phyloP scores from a whole-genome alignment of 2,329 filamentous ascomycete genomes.

The Neurospora sp. region DNA sequence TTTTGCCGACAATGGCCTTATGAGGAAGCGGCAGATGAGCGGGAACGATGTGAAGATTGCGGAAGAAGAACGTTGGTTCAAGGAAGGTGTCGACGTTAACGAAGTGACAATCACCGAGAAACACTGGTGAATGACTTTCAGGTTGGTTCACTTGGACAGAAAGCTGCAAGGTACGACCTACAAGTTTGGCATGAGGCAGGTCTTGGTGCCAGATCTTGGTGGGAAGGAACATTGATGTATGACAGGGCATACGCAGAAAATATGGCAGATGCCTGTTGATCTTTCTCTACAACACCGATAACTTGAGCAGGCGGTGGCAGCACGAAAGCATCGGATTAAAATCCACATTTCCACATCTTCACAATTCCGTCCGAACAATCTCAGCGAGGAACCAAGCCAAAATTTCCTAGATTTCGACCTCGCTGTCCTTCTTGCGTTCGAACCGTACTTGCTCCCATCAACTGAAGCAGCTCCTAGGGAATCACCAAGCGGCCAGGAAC shows the following conservation, averaged over 20 bases:
- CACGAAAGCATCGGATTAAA: background rate
- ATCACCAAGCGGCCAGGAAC: background rate
- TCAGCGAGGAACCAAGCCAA: background rate
- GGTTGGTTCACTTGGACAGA: background rate
- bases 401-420: background rate
- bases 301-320: background rate
- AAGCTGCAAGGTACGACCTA: background rate
- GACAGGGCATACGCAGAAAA: background rate
- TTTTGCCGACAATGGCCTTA: slow-evolving; percentile 58
- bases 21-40: slow-evolving; percentile 69
- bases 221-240: background rate
- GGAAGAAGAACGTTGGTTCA: slow-evolving; percentile 59
- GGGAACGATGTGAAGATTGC: slow-evolving; percentile 59
- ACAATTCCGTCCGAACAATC: background rate
- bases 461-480: background rate
- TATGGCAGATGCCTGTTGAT: background rate
- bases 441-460: background rate
- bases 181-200: background rate
- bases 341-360: background rate
- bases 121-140: slow-evolving; percentile 45
- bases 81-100: slow-evolving; percentile 59
- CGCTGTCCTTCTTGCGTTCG: background rate
- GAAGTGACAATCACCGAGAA: slow-evolving; percentile 54
- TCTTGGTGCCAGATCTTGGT: background rate
- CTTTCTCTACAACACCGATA: background rate